These are phyloP conservation scores for Mollisia scopiformis DNA, from an alignment of 2,329 filamentous ascomycete species.

Conservation along the genomic window DNA sequence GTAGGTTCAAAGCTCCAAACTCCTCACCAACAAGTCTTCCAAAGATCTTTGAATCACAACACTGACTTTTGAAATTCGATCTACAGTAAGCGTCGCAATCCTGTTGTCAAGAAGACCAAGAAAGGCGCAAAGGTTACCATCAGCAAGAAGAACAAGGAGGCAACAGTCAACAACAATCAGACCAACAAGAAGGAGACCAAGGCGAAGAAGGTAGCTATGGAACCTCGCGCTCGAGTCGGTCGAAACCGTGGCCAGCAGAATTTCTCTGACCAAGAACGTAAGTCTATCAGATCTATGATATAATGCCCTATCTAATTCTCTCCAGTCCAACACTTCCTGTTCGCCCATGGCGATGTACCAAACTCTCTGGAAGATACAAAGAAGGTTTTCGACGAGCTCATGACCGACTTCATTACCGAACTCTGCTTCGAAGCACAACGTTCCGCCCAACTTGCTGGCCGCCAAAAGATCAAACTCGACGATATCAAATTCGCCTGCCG, in stretches of 20 bases:
- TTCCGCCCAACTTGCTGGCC: constrained; percentile 81
- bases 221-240: constrained; percentile 75
- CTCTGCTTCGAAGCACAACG: constrained; percentile 88
- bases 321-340: constrained; percentile 73
- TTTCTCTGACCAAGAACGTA: constrained; percentile 73
- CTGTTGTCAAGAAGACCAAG: too few species aligned
- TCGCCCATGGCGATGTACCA: constrained; percentile 77
- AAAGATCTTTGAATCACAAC: neutral
- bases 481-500: constrained; percentile 96
- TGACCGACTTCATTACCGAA: constrained; percentile 95
- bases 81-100: neutral
- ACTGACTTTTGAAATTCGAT: neutral
- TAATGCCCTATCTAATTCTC: constrained; percentile 7
- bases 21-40: too few species aligned
- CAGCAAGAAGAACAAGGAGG: too few species aligned
- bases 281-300: constrained; percentile 34
- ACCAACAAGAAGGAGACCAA: too few species aligned
- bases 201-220: constrained; percentile 63
- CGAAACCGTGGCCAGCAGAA: constrained; percentile 85
- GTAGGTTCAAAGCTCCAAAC: too few species aligned
- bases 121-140: too few species aligned
- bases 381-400: constrained; percentile 88
- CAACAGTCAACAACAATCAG: too few species aligned
- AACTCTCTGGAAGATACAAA: constrained; percentile 83
- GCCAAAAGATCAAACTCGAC: constrained; percentile 97